Evolutionary conservation across 495 filamentous ascomycete genomes (phyloP).

Genomic region (Mytilinidion resinicola): DNA sequence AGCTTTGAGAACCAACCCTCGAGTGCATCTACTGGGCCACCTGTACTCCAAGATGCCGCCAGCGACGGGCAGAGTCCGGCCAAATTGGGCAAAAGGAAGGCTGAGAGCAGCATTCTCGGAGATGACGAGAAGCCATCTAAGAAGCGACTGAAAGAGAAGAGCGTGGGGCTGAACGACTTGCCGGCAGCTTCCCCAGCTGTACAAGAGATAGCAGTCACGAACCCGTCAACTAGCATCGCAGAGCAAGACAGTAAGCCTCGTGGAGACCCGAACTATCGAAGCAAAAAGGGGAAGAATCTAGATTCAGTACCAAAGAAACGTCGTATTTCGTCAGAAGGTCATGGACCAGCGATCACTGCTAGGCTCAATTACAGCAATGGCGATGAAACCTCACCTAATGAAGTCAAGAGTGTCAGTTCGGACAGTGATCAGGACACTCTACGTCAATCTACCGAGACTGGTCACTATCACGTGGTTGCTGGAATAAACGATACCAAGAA

Average conservation of each 20-base stretch:
- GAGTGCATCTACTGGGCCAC: background rate
- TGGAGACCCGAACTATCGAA: constrained; percentile 25
- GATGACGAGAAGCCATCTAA: too few relatives aligned
- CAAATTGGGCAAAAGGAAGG: background rate
- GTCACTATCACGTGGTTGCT: background rate
- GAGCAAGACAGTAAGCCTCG: too few relatives aligned
- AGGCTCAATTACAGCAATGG: too few relatives aligned
- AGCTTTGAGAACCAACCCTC: background rate
- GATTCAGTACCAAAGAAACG: too few relatives aligned
- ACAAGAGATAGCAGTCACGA: too few relatives aligned
- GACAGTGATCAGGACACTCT: background rate
- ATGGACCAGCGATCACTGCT: too few relatives aligned
- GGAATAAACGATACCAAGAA: background rate
- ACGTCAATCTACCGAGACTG: background rate
- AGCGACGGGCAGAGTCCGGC: background rate
- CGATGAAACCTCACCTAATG: background rate
- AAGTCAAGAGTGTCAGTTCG: background rate
- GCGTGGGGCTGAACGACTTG: too few relatives aligned
- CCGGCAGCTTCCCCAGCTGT: background rate
- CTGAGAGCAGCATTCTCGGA: background rate
- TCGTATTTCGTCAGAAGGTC: too few relatives aligned
- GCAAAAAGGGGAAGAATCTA: constrained; percentile 11
- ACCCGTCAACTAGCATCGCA: too few relatives aligned
- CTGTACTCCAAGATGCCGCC: background rate
- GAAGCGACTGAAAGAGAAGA: too few relatives aligned